Base-by-base conservation (phyloP, 352 stramenopile genomes). In the Pythium pyrilobum region DNA sequence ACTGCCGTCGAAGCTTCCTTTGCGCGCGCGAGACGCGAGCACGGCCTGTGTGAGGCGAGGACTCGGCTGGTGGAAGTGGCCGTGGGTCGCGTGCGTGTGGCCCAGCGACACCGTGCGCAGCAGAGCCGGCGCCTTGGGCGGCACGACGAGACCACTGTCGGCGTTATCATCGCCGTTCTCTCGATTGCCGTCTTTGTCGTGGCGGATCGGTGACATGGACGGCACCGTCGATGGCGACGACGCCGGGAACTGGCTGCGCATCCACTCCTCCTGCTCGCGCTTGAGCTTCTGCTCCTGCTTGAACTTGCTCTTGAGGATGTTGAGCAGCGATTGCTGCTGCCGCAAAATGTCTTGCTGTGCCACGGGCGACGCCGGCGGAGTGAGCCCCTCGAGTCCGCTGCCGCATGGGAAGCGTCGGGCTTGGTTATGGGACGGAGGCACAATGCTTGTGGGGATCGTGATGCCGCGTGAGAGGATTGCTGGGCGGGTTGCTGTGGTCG, bases 231-330 rank as follows among this genome's bases (percentile, higher is more conserved):
- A 54, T 9, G 48, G 37, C 2, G 45, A 52, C 16, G 45, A 42
- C 7, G 48, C 4, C 5, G 52, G 40, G 25, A 63, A 54, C 38
- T 67, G 67, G 15, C 71, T 58, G 8, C 69, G 72, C 72, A 89
- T 85, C 79, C 79, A 89, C 33, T 85, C 76, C 24, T 86, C 72
- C 39, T 89, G 79, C 51, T 89, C 76, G 44, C 84, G 68, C 31
- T 89, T 87, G 2, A 89, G 66, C 27, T 81, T 57, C 27, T 85
- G 60, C 27, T 89, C 79, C 39, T 89, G 71, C 25, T 85, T 72
- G 45, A 59, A 70, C 53, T 85, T 87, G 48, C 62, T 58, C 43
- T 85, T 68, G 32, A 89, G 64, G 25, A 86, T 86, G 23, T 68
- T 77, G 16, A 82, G 67, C 24, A 89, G 42, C 20, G 76, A 82